Conservation (phyloP, 2,329 filamentous ascomycete genomes). For the Nothopassalora personata region DNA sequence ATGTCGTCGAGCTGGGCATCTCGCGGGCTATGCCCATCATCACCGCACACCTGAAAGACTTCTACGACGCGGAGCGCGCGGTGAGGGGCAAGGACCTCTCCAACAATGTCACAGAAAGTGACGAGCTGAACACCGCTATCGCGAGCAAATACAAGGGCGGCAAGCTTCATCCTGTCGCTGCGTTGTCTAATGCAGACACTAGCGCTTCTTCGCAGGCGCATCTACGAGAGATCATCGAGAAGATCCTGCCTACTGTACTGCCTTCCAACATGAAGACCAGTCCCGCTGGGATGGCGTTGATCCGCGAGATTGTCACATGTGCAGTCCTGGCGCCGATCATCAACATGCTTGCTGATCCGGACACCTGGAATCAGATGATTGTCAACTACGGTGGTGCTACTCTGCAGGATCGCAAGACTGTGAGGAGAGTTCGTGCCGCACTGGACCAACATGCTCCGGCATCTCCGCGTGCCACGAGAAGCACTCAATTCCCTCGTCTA, state of each 20-base stretch:
- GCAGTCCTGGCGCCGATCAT: conserved; percentile 81
- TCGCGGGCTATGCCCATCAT: conserved; percentile 80
- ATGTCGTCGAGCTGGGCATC: conserved; percentile 78
- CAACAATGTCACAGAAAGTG: conserved; percentile 86
- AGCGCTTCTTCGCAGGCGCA: conserved; percentile 85
- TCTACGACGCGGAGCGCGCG: conserved; percentile 80
- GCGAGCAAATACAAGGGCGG: conserved; percentile 90
- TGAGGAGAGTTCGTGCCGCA: conserved; percentile 83
- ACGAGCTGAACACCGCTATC: conserved; percentile 91
- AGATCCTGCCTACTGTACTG: conserved; percentile 68
- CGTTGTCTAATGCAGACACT: conserved; percentile 74
- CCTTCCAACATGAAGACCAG: conserved; percentile 71
- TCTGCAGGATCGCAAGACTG: conserved; percentile 91
- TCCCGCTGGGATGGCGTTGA: conserved; percentile 69
- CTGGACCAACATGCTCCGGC: conserved; percentile 89
- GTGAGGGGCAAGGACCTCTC: conserved; percentile 85
- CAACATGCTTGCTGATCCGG: conserved; percentile 77
- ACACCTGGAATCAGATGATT: conserved; percentile 96
- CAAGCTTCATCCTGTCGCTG: conserved; percentile 79
- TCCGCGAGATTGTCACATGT: conserved; percentile 88
- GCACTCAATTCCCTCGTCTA: conserved; percentile 71
- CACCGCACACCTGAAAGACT: conserved; percentile 82
- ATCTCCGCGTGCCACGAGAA: conserved; percentile 39
- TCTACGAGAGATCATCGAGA: conserved; percentile 66
- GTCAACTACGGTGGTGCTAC: conserved; percentile 70